Base-by-base conservation (phyloP, 1,284 basidiomycete species). In the Papiliotrema terrestris region DNA sequence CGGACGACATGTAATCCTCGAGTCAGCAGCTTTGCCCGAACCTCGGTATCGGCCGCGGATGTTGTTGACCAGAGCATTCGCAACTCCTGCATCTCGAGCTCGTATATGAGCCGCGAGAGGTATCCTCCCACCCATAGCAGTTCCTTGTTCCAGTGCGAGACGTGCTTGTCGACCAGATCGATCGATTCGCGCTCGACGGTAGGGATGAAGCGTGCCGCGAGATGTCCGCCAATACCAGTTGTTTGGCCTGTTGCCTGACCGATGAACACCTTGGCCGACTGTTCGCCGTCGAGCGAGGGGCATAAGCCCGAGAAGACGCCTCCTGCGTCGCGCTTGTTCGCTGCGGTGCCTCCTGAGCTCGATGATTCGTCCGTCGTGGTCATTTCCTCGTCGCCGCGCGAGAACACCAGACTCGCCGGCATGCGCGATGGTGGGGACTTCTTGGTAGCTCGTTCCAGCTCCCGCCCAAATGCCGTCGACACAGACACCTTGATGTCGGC, bases 181-280 rank as follows among this genome's bases (percentile, higher is more conserved):
- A 97, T 87, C 0, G 89, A 91, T 76, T 98, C 95, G 60, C 95
- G 84, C 76, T 98, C 95, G 2, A 98, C 95, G 0, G 95, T 98
- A 0, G 93, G 92, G 56, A 98, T 96, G 71, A 98, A 98, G 8
- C 93, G 82, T 2, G 91, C 87, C 1, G 91, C 85, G 74, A 98
- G 84, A 67, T 95, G 91, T 0, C 93, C 93, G 3, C 89, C 90
- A 44, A 96, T 85, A 47, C 93, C 91, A 2, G 93, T 96, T 6
- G 93, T 96, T 76, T 98, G 95, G 22, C 89, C 86, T 83, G 76
- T 77, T 2, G 77, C 69, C 58, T 77, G 76, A 13, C 75, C 76
- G 29, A 72, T 73, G 54, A 72, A 72, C 20, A 73, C 66, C 39
- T 59, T 58, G 19, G 68, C 56, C 50, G 62, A 58, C 46, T 70